Evolutionary conservation across 2,329 filamentous ascomycete genomes (phyloP).

Genomic region (Parastagonospora nodorum): DNA sequence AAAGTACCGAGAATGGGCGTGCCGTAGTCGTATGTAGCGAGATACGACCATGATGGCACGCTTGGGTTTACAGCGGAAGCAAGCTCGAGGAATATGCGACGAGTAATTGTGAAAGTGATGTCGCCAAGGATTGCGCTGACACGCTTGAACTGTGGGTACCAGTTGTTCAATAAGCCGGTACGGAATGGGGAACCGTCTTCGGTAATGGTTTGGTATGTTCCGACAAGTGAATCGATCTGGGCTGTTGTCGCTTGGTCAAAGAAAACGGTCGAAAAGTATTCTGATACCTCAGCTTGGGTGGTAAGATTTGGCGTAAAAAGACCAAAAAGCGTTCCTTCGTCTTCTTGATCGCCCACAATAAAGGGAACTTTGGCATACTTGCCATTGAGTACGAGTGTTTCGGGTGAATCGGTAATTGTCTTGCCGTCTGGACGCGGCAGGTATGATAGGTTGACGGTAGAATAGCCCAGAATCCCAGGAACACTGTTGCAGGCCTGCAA

Average conservation of each 20-base stretch:
- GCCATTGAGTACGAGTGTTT: conserved; percentile 59
- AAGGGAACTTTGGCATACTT: conserved; percentile 65
- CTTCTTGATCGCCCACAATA: conserved; percentile 76
- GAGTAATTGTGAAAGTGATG: conserved; percentile 72
- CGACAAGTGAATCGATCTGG: conserved; percentile 62
- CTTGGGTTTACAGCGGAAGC: conserved; percentile 56
- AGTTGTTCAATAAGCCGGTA: conserved; percentile 69
- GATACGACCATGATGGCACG: conserved; percentile 75
- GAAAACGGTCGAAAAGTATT: conserved; percentile 66
- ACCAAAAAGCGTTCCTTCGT: conserved; percentile 77
- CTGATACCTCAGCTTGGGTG: conserved; percentile 61
- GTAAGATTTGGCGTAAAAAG: conserved; percentile 73
- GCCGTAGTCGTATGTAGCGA: conserved; percentile 72
- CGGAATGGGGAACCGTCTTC: conserved; percentile 72
- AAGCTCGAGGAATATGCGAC: conserved; percentile 65
- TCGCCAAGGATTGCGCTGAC: conserved; percentile 77
- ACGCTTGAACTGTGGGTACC: conserved; percentile 78
- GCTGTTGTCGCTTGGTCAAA: conserved; percentile 62
- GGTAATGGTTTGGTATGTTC: conserved; percentile 63
- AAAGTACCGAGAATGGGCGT: conserved; percentile 76
- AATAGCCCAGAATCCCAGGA: conserved; percentile 70
- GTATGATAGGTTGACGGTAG: conserved; percentile 72
- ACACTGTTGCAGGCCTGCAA: conserved; percentile 72
- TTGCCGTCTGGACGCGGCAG: conserved; percentile 74
- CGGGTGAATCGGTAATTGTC: conserved; percentile 66